These are phyloP conservation scores for Nigrospora osmanthi DNA, from an alignment of 2,329 filamentous ascomycete species.

Conservation along the genomic window DNA sequence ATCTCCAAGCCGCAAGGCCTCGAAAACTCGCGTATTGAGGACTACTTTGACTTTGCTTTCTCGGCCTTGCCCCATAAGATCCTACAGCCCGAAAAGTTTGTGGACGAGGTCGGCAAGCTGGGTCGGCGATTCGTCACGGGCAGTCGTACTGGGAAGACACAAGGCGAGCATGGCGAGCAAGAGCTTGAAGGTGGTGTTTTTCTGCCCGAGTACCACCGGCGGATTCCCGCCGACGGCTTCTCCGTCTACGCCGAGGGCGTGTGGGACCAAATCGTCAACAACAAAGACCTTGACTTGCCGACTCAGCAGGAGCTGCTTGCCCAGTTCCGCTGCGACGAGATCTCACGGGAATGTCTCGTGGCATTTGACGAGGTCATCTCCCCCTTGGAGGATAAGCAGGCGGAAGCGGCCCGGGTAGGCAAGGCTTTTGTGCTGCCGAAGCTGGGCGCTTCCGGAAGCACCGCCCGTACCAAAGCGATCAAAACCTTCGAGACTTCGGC, in stretches of 20 bases:
- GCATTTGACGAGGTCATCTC: slow-evolving; percentile 74
- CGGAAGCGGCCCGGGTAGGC: slow-evolving; percentile 65
- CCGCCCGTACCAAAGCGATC: slow-evolving; percentile 64
- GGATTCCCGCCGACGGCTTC: slow-evolving; percentile 96
- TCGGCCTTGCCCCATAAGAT: slow-evolving; percentile 95
- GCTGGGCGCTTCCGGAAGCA: slow-evolving; percentile 66
- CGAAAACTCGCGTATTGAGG: slow-evolving; percentile 82
- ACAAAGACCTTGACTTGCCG: slow-evolving; percentile 94
- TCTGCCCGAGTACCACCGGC: slow-evolving; percentile 86
- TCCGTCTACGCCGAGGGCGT: slow-evolving; percentile 87
- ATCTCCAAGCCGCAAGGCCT: slow-evolving; percentile 87
- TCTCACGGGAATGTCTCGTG: slow-evolving; percentile 78
- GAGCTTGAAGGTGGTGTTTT: slow-evolving; percentile 75
- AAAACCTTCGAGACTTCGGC: slow-evolving; percentile 86
- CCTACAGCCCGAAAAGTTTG: slow-evolving; percentile 86
- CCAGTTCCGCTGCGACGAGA: slow-evolving; percentile 97
- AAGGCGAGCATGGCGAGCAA: slow-evolving; percentile 57
- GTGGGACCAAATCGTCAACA: slow-evolving; percentile 98
- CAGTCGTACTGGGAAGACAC: slow-evolving; percentile 59
- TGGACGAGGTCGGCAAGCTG: slow-evolving; percentile 70
- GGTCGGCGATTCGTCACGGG: slow-evolving; percentile 77
- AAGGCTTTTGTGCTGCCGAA: slow-evolving; percentile 64
- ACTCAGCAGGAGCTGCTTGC: slow-evolving; percentile 95
- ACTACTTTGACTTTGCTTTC: slow-evolving; percentile 99
- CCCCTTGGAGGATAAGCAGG: slow-evolving; percentile 82